Evolutionary conservation across 2,329 filamentous ascomycete species (phyloP).

Genomic region (Metarhizium robertsii): DNA sequence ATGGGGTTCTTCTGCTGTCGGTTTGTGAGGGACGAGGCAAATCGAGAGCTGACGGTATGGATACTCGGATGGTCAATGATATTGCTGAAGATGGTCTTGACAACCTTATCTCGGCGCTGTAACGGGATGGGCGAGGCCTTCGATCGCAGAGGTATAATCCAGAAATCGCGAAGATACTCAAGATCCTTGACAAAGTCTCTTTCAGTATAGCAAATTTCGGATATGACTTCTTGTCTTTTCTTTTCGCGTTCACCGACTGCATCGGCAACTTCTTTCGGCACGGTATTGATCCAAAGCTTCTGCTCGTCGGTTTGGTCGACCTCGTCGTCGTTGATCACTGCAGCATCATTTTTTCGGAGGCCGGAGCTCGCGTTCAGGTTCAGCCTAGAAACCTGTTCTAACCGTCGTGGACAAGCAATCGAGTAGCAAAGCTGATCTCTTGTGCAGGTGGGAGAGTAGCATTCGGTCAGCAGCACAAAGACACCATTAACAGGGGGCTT

Average conservation of each 20-base stretch:
- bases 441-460: slow-evolving; percentile 95
- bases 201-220: slow-evolving; percentile 97
- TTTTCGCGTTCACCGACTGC: slow-evolving; percentile 84
- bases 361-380: slow-evolving; percentile 91
- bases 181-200: slow-evolving; percentile 98
- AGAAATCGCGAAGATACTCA: slow-evolving; percentile 96
- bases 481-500: slow-evolving; percentile 78
- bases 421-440: slow-evolving; percentile 94
- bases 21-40: slow-evolving; percentile 80
- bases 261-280: slow-evolving; percentile 89
- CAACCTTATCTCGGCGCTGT: slow-evolving; percentile 78
- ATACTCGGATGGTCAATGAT: slow-evolving; percentile 77
- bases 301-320: slow-evolving; percentile 82
- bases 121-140: slow-evolving; percentile 82
- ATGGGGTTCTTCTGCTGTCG: slow-evolving; percentile 86
- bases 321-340: slow-evolving; percentile 65
- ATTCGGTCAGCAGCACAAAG: slow-evolving; percentile 92
- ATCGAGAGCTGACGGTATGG: slow-evolving; percentile 78
- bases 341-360: slow-evolving; percentile 55
- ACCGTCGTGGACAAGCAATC: slow-evolving; percentile 84
- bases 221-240: slow-evolving; percentile 97
- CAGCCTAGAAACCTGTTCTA: slow-evolving; percentile 89
- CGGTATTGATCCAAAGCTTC: slow-evolving; percentile 98
- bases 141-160: slow-evolving; percentile 85
- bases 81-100: slow-evolving; percentile 91